Percentiles rank a stretch among this genome's conserved stretches.
Conservation (phyloP, 2,329 filamentous ascomycete species). For the Microsporum ferrugineum region DNA sequence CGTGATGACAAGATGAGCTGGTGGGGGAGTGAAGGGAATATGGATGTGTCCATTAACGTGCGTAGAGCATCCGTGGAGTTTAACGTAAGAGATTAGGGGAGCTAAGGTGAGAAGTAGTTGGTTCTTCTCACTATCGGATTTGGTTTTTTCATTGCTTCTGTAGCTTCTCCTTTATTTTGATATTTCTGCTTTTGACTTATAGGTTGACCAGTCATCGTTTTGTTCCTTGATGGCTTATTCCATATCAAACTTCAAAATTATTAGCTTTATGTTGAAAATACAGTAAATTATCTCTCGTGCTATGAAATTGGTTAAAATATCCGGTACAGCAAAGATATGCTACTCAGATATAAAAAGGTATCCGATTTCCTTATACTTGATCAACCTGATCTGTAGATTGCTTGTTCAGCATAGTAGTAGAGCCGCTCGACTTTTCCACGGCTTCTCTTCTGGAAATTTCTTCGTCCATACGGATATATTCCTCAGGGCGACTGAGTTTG, state of each 20-base stretch:
- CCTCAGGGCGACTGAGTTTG: constrained; percentile 15
- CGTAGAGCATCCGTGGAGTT: not conserved
- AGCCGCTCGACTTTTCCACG: not conserved
- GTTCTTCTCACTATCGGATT: not conserved
- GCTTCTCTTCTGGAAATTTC: constrained; percentile 9
- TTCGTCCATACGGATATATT: constrained; percentile 16
- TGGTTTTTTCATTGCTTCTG: too few relatives aligned
- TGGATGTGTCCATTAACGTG: constrained; percentile 12
- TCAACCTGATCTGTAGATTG: not conserved
- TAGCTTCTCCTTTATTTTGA: too few relatives aligned
- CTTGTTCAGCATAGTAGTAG: not conserved
- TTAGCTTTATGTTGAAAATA: too few relatives aligned
- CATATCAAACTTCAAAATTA: too few relatives aligned
- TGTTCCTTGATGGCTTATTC: too few relatives aligned
- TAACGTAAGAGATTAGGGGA: not conserved
- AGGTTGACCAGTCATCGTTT: too few relatives aligned
- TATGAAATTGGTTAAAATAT: too few relatives aligned
- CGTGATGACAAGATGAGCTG: constrained; percentile 10
- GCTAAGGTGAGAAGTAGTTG: not conserved
- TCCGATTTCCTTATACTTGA: not conserved
- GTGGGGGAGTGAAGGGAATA: constrained; percentile 17
- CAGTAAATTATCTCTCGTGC: too few relatives aligned
- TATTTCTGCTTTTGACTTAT: too few relatives aligned
- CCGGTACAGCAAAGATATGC: too few relatives aligned
- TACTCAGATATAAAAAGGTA: not conserved